These are phyloP conservation scores for Xanthoconium stramineum DNA, from an alignment of 768 basidiomycete genomes.

Conservation along the genomic window DNA sequence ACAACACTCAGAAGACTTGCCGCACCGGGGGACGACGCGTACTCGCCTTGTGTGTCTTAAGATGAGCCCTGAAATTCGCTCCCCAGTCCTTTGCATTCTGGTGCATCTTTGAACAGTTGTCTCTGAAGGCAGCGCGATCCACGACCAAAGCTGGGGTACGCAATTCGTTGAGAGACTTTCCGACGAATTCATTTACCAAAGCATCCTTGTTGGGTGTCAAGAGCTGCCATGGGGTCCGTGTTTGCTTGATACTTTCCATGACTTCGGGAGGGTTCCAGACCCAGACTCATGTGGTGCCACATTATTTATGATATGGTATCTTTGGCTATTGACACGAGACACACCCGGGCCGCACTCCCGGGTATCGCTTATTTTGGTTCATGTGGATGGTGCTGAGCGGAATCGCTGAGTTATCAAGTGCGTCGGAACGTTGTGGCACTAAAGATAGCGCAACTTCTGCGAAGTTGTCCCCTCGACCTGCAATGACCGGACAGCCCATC, in stretches of 20 bases:
- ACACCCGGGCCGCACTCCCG: conserved; percentile 1
- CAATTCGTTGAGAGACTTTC: conserved; percentile 51
- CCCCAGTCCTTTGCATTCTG: conserved; percentile 61
- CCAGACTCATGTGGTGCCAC: not conserved
- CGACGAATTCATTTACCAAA: conserved; percentile 54
- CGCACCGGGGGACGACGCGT: not conserved
- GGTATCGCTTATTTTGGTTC: conserved; percentile 1
- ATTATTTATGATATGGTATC: conserved; percentile 1
- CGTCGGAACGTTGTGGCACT: not conserved
- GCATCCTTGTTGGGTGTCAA: conserved; percentile 44
- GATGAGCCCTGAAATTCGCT: conserved; percentile 73
- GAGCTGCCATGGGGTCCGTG: conserved; percentile 43
- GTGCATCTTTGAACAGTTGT: conserved; percentile 76
- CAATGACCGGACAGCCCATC: conserved; percentile 44
- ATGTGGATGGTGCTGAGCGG: not conserved
- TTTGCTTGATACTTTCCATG: conserved; percentile 38
- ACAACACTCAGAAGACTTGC: conserved; percentile 5
- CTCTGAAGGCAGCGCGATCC: conserved; percentile 66
- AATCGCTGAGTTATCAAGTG: too few species aligned
- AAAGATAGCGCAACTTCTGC: conserved; percentile 4
- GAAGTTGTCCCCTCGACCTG: not conserved
- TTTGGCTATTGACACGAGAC: not conserved
- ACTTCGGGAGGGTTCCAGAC: not conserved
- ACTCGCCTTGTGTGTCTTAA: conserved; percentile 79
- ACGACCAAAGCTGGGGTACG: conserved; percentile 79